A percentile compares a stretch with the other conserved stretches of the same genome.
Evolutionary conservation across 2,329 filamentous ascomycete species (phyloP).

Genomic region (Fusarium ramigenum): DNA sequence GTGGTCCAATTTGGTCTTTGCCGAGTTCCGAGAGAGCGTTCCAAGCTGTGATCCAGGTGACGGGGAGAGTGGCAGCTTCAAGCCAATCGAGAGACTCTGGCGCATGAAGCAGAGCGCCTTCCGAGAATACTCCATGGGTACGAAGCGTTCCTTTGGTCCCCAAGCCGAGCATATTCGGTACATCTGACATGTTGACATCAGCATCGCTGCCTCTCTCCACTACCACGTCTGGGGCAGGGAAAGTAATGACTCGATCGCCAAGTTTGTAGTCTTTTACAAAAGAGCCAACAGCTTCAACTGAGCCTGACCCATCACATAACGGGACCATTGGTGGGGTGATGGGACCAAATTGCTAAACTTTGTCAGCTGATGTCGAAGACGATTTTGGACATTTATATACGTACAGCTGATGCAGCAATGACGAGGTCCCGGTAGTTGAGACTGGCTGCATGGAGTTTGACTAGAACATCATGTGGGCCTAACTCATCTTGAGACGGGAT

Average conservation of each 20-base stretch:
- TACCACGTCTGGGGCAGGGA: conserved; percentile 47
- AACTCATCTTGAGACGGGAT: conserved; percentile 46
- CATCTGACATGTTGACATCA: conserved; percentile 36
- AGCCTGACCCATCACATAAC: conserved; percentile 54
- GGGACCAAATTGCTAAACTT: conserved; percentile 32
- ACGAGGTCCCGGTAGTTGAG: conserved; percentile 60
- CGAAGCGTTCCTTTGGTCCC: conserved; percentile 65
- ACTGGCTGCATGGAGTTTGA: conserved; percentile 62
- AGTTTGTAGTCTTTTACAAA: conserved; percentile 56
- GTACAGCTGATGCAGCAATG: conserved; percentile 47
- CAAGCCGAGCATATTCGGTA: conserved; percentile 63
- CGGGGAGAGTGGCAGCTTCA: conserved; percentile 56
- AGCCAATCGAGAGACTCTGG: conserved; percentile 54
- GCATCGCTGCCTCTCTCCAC: conserved; percentile 36
- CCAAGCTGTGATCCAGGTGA: conserved; percentile 61
- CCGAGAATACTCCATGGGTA: conserved; percentile 66
- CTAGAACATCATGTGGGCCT: conserved; percentile 67
- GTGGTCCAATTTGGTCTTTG: conserved; percentile 51
- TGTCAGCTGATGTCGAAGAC: neutral
- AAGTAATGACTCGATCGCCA: conserved; percentile 66
- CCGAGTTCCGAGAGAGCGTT: conserved; percentile 60
- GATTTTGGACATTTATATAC: conserved; percentile 29
- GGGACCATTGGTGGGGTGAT: conserved; percentile 44
- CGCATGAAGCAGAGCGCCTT: conserved; percentile 63
- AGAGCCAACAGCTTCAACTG: conserved; percentile 60